Evolutionary conservation across 257 asterid genomes (phyloP).

Genomic region (Rubia yunnanensis): DNA sequence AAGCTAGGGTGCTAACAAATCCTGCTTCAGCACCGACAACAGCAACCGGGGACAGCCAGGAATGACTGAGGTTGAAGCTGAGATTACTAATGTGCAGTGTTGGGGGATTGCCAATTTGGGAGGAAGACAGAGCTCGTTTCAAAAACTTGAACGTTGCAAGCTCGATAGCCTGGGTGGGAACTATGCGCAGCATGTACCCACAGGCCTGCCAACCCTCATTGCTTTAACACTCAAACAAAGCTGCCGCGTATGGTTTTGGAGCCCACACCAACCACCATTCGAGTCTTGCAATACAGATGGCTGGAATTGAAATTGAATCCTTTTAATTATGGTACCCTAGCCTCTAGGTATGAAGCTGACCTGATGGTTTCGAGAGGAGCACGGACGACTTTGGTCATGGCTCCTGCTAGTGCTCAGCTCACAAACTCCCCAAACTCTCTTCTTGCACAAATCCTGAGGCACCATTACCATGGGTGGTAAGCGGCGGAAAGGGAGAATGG

Average conservation of each 20-base stretch:
- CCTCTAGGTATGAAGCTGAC: no score
- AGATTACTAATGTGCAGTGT: no score
- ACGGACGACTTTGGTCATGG: slow-evolving; percentile 92
- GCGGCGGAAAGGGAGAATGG: no score
- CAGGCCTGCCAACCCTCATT: slow-evolving; percentile 89
- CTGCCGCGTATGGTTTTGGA: slow-evolving; percentile 65
- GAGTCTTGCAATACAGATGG: slow-evolving; percentile 75
- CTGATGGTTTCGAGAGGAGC: slow-evolving; percentile 98
- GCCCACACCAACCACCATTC: slow-evolving; percentile 95
- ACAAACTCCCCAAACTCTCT: slow-evolving; percentile 87
- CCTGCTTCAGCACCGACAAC: slow-evolving; percentile 98
- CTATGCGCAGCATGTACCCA: slow-evolving; percentile 95
- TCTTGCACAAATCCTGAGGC: slow-evolving; percentile 51
- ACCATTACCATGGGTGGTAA: no score
- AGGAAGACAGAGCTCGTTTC: slow-evolving; percentile 82
- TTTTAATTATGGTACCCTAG: no score
- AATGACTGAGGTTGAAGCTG: slow-evolving; percentile 42
- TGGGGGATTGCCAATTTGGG: no score
- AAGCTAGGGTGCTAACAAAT: slow-evolving; percentile 72
- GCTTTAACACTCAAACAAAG: slow-evolving; percentile 60
- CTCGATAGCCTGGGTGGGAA: slow-evolving; percentile 93
- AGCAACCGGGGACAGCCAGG: slow-evolving; percentile 88
- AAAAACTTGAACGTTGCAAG: slow-evolving; percentile 86
- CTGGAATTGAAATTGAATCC: no score
- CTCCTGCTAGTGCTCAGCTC: slow-evolving; percentile 93